Conservation (phyloP, 768 basidiomycete species). For the Mycena indigotica region DNA sequence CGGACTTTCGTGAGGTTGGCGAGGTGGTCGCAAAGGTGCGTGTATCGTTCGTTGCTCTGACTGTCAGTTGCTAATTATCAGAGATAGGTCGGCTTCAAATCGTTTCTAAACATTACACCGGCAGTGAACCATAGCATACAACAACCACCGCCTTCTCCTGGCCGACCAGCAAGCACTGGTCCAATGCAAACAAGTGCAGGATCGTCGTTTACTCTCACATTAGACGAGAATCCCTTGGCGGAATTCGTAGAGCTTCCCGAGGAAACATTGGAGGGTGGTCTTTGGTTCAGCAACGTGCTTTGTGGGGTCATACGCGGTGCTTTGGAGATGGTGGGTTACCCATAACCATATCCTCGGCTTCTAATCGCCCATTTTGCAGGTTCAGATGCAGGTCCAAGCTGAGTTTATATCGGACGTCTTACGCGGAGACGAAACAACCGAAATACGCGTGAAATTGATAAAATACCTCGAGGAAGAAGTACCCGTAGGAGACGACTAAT, state of each 20-base stretch:
- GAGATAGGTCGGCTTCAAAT: constrained; percentile 91
- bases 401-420: constrained; percentile 89
- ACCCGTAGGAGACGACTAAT: constrained; percentile 85
- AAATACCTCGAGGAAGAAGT: constrained; percentile 97
- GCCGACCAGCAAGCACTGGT: constrained; percentile 43
- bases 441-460: constrained; percentile 86
- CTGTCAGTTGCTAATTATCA: not conserved
- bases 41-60: not conserved
- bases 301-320: constrained; percentile 93
- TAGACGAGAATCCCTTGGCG: constrained; percentile 95
- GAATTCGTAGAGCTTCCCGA: constrained; percentile 98
- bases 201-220: constrained; percentile 75
- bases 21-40: constrained; percentile 92
- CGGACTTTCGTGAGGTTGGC: constrained; percentile 92
- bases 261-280: constrained; percentile 86
- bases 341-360: not conserved
- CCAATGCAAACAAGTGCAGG: constrained; percentile 48
- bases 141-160: constrained; percentile 52
- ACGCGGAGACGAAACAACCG: constrained; percentile 91
- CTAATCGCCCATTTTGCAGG: constrained; percentile 14
- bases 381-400: constrained; percentile 93
- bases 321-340: constrained; percentile 84
- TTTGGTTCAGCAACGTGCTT: constrained; percentile 96
- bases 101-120: constrained; percentile 92
- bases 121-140: constrained; percentile 68